Evolutionary conservation across 2,329 filamentous ascomycete species (phyloP), one percentile per base, ranked within the genome.

Genomic region (Pleurostoma richardsiae): DNA sequence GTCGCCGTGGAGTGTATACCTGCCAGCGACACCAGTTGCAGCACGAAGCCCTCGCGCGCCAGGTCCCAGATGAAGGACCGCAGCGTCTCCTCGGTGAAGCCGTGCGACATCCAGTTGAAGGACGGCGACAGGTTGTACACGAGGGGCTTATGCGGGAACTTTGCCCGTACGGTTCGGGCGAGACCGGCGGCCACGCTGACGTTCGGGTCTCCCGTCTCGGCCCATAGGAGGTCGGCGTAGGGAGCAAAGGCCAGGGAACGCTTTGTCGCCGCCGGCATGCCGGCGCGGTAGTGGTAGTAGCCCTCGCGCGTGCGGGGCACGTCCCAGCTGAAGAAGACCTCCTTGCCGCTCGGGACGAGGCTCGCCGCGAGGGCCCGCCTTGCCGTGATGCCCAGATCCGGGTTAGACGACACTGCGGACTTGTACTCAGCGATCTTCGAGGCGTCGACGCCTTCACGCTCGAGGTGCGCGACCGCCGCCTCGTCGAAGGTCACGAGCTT

Each of bases 21-120:
- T 0, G 83, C 83, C 10, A 86, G 71, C 11, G 80, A 84, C 49
- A 86, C 79, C 29, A 86, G 73, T 69, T 86, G 83, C 57, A 86
- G 67, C 7, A 82, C 82, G 62, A 84, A 92, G 50, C 92, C 92
- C 58, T 96, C 87, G 63, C 85, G 83, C 6, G 91, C 94, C 54
- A 99, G 82, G 65, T 97, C 92, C 92, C 92, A 97, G 58, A 99
- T 88, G 66, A 99, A 99, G 5, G 82, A 90, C 70, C 87, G 90
- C 46, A 99, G 77, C 5, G 86, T 85, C 51, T 82, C 83, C 53
- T 90, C 83, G 3, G 80, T 85, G 69, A 97, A 99, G 30, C 92
- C 94, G 63, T 97, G 91, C 8, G 83, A 83, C 82, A 95, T 94
- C 94, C 94, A 99, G 76, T 99, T 97, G 79, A 99, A 99, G 6